Evolutionary conservation across 1,284 basidiomycete species (phyloP).

Genomic region (Coniferiporia weirii): DNA sequence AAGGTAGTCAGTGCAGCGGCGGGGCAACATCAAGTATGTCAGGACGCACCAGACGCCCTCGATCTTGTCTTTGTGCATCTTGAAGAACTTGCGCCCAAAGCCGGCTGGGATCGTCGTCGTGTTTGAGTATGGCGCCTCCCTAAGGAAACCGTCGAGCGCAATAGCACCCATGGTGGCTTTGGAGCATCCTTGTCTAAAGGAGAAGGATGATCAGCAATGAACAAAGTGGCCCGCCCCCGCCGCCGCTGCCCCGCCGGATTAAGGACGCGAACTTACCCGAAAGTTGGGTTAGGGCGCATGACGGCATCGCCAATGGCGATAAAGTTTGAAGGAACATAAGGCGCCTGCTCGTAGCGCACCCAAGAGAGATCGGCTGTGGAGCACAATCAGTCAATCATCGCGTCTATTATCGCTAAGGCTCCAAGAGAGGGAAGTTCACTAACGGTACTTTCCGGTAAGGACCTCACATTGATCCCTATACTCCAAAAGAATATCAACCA

Average conservation of each 20-base stretch:
- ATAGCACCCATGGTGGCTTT: conserved; percentile 13
- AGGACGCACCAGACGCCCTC: conserved; percentile 5
- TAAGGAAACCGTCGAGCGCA: conserved; percentile 12
- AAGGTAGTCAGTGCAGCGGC: background rate
- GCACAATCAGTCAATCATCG: background rate
- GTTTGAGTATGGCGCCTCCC: background rate
- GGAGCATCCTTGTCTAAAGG: conserved; percentile 1
- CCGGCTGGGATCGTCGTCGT: background rate
- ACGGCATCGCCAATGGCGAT: conserved; percentile 18
- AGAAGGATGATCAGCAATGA: background rate
- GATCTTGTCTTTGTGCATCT: conserved; percentile 2
- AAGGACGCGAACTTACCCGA: conserved; percentile 10
- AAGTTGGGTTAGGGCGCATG: conserved; percentile 17
- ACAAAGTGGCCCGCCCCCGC: too few relatives aligned
- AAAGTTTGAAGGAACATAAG: conserved; percentile 17
- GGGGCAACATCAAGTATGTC: background rate
- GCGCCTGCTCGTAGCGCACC: conserved; percentile 14
- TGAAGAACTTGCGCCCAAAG: conserved; percentile 3
- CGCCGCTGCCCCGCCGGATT: background rate
- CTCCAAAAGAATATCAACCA: background rate
- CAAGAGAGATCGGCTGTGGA: conserved; percentile 6
- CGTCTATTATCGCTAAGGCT: background rate
- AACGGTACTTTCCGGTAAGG: background rate
- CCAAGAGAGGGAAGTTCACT: background rate
- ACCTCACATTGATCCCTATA: background rate